Conservation (phyloP, 257 asterid genomes). For the Striga asiatica region DNA sequence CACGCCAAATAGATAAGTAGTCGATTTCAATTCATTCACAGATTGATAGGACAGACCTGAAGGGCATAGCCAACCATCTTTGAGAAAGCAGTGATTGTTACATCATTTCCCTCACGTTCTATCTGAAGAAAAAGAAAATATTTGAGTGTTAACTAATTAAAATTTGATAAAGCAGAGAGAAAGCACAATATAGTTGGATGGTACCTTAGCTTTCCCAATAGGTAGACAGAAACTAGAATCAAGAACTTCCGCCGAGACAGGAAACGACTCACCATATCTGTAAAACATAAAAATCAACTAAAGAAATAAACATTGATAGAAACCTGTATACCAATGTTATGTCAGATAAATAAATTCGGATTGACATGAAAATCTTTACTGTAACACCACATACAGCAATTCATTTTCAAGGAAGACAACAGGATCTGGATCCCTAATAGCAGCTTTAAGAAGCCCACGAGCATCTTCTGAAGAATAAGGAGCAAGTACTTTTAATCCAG, state of each 20-base stretch:
- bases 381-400: conserved; percentile 42
- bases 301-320: not conserved
- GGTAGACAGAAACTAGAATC: conserved; percentile 80
- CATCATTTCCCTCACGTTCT: conserved; percentile 74
- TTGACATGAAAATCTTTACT: not conserved
- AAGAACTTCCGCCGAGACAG: conserved; percentile 66
- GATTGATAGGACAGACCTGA: conserved; percentile 43
- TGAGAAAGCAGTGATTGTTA: conserved; percentile 72
- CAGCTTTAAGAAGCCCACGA: conserved; percentile 88
- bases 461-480: conserved; percentile 95
- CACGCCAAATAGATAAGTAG: conserved; percentile 7
- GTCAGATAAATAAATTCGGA: not conserved
- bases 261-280: conserved; percentile 85
- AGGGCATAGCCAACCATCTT: conserved; percentile 90
- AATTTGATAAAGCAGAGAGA: not conserved
- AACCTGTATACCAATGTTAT: not conserved
- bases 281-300: conserved; percentile 1
- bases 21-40: conserved; percentile 8
- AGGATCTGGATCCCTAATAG: conserved; percentile 93
- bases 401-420: conserved; percentile 86
- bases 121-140: conserved; percentile 29
- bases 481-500: conserved; percentile 73
- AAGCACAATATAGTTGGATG: not conserved
- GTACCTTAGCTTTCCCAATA: conserved; percentile 89
- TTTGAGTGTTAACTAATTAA: conserved; percentile 7